Conservation (phyloP, 2,329 filamentous ascomycete species). For the Nannizziopsis arthrosporioides region DNA sequence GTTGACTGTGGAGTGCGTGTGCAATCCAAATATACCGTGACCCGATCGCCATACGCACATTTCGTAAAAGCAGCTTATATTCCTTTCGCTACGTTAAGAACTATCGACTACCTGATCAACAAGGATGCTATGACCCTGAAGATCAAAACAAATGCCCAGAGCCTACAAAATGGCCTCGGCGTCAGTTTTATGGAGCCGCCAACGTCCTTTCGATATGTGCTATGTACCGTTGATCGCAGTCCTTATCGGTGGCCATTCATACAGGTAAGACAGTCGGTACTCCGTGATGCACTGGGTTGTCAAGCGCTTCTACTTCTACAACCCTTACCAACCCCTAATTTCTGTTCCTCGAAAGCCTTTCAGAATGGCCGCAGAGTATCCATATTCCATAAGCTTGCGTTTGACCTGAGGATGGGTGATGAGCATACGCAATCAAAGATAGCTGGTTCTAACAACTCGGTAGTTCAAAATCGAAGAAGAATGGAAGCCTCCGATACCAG, state of each 20-base stretch:
- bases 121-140: conserved; percentile 4
- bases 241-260: no score
- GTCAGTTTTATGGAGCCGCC: no score
- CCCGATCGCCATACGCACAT: conserved; percentile 8
- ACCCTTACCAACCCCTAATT: no score
- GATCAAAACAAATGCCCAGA: neutral
- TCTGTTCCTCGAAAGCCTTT: no score
- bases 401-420: neutral
- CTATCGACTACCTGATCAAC: conserved; percentile 8
- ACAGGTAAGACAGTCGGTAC: no score
- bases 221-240: no score
- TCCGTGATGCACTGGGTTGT: no score
- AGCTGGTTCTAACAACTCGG: neutral
- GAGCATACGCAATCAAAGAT: neutral
- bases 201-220: no score
- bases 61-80: conserved; percentile 14
- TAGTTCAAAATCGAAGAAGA: conserved; percentile 11
- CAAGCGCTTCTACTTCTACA: no score
- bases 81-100: conserved; percentile 12
- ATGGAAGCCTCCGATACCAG: conserved; percentile 9
- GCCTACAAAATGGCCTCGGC: neutral
- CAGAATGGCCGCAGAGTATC: no score
- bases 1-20: conserved; percentile 11
- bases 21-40: conserved; percentile 8
- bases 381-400: neutral